Base-by-base conservation (phyloP, 768 basidiomycete species). In the Amanita muscaria region DNA sequence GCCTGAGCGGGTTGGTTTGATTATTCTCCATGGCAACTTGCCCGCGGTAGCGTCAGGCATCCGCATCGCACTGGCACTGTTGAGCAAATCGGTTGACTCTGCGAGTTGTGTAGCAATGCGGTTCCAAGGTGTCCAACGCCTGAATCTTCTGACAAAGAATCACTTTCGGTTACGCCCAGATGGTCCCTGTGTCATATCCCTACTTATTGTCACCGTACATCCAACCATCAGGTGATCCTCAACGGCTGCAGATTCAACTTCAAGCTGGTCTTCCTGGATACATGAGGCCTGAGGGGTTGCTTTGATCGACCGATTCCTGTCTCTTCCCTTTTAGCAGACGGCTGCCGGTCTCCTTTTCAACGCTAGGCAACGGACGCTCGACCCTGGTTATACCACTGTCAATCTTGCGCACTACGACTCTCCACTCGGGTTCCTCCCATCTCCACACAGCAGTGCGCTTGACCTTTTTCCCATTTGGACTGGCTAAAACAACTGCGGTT, bases 141-240 rank as follows among this genome's bases (percentile, higher is more conserved):
- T 65, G 56, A 80, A 81, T 11, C 91, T 77, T 1, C 91, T 94
- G 60, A 87, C 93, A 81, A 88, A 55, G 7, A 51, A n/a, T 18
- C 40, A 31, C 35, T n/a, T n/a, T n/a, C n/a, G n/a, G n/a, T n/a
- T n/a, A n/a, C n/a, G n/a, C n/a, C n/a, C n/a, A n/a, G n/a, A n/a
- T n/a, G n/a, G n/a, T n/a, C n/a, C n/a, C n/a, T n/a, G n/a, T n/a
- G n/a, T n/a, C n/a, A 15, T 67, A 73, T 57, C 96, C 91, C 92
- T 92, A 97, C 59, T 96, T 94, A 60, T 97, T 97, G 53, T 93
- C 92, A 2, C 81, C 84, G 55, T 91, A 96, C 5, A 91, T 74
- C 92, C 92, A 97, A 3, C 92, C 92, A 49, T 93, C 89, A 3
- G 64, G 34, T 80, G 76, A 42, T 78, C 76, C 2, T 64, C 62